Evolutionary conservation across 1,139 yeast genomes (phyloP), one percentile per base, ranked within the genome.

Genomic region (Lodderomyces beijingensis): DNA sequence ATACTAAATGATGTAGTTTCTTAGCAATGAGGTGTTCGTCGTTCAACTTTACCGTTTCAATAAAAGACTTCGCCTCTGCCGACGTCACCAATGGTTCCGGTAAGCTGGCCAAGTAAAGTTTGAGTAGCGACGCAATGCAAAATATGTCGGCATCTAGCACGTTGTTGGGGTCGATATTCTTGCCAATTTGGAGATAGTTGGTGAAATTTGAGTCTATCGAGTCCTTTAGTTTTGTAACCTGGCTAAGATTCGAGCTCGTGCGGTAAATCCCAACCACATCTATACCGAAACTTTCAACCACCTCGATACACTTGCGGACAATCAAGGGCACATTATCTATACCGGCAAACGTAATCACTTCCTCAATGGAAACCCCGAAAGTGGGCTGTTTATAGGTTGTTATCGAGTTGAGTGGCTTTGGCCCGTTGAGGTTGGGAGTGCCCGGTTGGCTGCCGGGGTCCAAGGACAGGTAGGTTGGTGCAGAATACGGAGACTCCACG

Each of bases 201-300:
- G 84, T 71, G 34, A 95, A 91, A 50, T 88, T 88, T 27, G 67
- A 61, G 55, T 91, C 95, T 34, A 91, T 83, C 30, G 79, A 70
- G 11, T 77, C 82, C 45, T 73, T 77, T 42, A 89, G 63, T 40
- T 79, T 84, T 44, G 81, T 81, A 8, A 91, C 81, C 29, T 84
- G 82, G 6, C 78, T 59, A 27, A 75, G 77, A 55, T 84, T 86
- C 0, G 96, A 96, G 39, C 85, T 78, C 28, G 88, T 79, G 34
- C 97, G 69, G 54, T 91, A 91, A 21, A 91, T 80, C 0, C 97
- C 97, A 53, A 88, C 97, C 27, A 84, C 67, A 34, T 85, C 81
- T 28, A 84, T 57, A 1, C 98, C 98, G 53, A 82, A 79, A 25
- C 70, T 70, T 53, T 91, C 97, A 28, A 91, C 77, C 6, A 89